Evolutionary conservation across 2,329 filamentous ascomycete genomes (phyloP), one percentile per base, ranked within the genome.

Genomic region (Cladosporium halotolerans): DNA sequence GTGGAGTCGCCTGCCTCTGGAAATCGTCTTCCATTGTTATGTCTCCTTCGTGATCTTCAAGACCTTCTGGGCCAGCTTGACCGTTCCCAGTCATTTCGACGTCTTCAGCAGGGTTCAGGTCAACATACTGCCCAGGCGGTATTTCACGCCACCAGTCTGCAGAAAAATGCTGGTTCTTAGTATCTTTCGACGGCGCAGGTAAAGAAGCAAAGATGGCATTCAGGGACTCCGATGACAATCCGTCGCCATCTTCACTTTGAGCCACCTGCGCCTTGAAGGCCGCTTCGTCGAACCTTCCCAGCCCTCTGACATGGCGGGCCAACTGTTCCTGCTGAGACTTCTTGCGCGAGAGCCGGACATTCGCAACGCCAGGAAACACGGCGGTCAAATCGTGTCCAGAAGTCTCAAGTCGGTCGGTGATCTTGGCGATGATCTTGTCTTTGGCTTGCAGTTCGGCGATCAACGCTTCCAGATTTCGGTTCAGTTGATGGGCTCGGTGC

Each of bases 401-500:
- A 1, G 72, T 70, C 58, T 83, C 80, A 45, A 83, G 73, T 56
- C 79, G 78, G 60, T 84, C 81, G 23, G 82, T 72, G 18, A 85
- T 67, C 52, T 78, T 81, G 7, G 70, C 70, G 47, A 85, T 77
- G 14, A 79, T 73, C 63, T 75, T 79, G 61, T 85, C 82, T 62
- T 84, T 85, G 28, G 78, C 75, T 50, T 70, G 69, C 10, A 85
- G 64, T 40, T 74, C 72, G 4, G 73, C 66, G 14, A 81, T 64
- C 5, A 85, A 69, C 18, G 69, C 68, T 28, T 70, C 64, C 19
- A 81, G 72, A 33, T 78, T 75, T 33, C 68, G 66, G 53, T 76
- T 72, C 54, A 76, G 72, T 2, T 68, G 68, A 32, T 74, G 70
- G 14, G 77, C 74, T 18, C 75, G 74, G 19, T 69, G 68, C 31